phyloP scores from a whole-genome alignment of 257 asterid genomes.

The Plectranthus barbatus region DNA sequence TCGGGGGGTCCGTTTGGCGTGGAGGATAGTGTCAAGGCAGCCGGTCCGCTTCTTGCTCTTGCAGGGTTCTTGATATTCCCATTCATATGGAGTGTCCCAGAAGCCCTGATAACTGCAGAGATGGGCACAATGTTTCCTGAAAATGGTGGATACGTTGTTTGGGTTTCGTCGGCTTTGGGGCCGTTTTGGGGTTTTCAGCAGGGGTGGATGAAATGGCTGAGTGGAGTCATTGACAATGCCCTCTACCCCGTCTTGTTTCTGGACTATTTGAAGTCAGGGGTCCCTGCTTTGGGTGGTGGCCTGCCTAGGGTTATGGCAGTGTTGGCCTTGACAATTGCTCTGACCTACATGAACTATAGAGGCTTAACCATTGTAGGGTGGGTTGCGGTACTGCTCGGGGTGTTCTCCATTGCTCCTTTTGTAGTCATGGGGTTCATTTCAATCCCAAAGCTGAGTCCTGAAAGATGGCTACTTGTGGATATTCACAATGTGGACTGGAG shows the following conservation, averaged over 20 bases:
- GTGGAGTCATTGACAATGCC: conserved; percentile 56
- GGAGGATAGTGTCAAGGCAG: conserved; percentile 47
- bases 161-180: conserved; percentile 58
- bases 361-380: conserved; percentile 56
- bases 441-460: conserved; percentile 33
- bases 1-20: conserved; percentile 55
- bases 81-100: conserved; percentile 52
- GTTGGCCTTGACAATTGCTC: conserved; percentile 30
- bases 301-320: conserved; percentile 36
- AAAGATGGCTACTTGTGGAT: conserved; percentile 45
- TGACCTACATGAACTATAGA: conserved; percentile 51
- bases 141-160: conserved; percentile 55
- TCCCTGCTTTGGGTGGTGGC: conserved; percentile 45
- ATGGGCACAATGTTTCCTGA: conserved; percentile 65
- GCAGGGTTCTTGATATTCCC: conserved; percentile 43
- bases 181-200: conserved; percentile 68
- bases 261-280: conserved; percentile 43
- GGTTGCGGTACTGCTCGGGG: conserved; percentile 49
- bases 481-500: conserved; percentile 41
- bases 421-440: conserved; percentile 51
- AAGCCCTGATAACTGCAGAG: conserved; percentile 57
- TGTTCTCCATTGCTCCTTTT: conserved; percentile 44
- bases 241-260: conserved; percentile 48
- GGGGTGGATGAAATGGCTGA: conserved; percentile 64
- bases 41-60: conserved; percentile 53